A percentile compares a stretch with the other conserved stretches of the same genome.
phyloP scores from a whole-genome alignment of 2,329 filamentous ascomycete species.

The Lomentospora prolificans region DNA sequence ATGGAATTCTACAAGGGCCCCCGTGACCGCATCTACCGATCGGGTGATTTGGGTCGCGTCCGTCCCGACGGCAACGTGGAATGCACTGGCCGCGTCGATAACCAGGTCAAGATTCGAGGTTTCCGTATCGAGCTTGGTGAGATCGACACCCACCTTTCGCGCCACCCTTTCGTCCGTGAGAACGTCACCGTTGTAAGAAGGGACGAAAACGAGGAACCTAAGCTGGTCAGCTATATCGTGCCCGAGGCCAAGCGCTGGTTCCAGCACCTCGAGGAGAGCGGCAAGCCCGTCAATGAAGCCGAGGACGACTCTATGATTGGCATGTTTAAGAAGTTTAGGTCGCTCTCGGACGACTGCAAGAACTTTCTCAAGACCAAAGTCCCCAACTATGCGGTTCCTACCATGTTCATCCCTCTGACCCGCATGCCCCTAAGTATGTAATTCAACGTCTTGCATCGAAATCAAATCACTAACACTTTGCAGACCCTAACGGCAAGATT shows the following conservation, averaged over 20 bases:
- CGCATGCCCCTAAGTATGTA: slow-evolving; percentile 14
- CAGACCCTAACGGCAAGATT: slow-evolving; percentile 73
- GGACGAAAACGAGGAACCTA: slow-evolving; percentile 77
- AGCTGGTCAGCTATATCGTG: slow-evolving; percentile 81
- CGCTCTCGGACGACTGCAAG: slow-evolving; percentile 26
- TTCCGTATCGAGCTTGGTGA: slow-evolving; percentile 93
- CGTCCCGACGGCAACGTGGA: slow-evolving; percentile 62
- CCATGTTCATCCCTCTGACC: slow-evolving; percentile 22
- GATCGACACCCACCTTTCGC: slow-evolving; percentile 75
- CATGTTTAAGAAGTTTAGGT: slow-evolving; percentile 29
- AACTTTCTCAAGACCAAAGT: slow-evolving; percentile 24
- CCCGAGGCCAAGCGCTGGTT: slow-evolving; percentile 69
- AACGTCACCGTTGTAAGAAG: slow-evolving; percentile 77
- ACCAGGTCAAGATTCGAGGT: slow-evolving; percentile 91
- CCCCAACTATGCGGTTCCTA: slow-evolving; percentile 24
- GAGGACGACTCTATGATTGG: slow-evolving; percentile 13
- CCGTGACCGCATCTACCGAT: slow-evolving; percentile 76
- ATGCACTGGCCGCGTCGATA: slow-evolving; percentile 70
- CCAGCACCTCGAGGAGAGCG: slow-evolving; percentile 42
- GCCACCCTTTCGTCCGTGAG: slow-evolving; percentile 67
- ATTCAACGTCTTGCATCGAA: neutral
- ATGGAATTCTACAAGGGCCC: slow-evolving; percentile 69
- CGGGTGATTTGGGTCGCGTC: slow-evolving; percentile 76
- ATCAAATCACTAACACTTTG: slow-evolving; percentile 42
- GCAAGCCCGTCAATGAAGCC: slow-evolving; percentile 6